Evolutionary conservation across 2,329 filamentous ascomycete species (phyloP).

Genomic region (Cladosporium colombiae): DNA sequence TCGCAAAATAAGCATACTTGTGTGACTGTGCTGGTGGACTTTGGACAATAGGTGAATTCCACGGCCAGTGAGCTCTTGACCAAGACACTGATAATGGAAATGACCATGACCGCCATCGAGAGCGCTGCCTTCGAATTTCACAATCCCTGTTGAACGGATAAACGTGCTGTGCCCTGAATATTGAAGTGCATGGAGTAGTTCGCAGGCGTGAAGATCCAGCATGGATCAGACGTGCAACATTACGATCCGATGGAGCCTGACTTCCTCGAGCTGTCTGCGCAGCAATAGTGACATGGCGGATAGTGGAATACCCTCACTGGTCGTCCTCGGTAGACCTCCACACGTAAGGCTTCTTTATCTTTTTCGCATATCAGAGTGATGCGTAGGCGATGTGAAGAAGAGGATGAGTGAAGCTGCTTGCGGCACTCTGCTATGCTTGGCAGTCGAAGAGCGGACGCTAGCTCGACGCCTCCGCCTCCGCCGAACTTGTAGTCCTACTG

Average conservation of each 20-base stretch:
- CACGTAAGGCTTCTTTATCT: background rate
- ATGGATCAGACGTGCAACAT: background rate
- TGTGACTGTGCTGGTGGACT: background rate
- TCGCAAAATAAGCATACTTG: background rate
- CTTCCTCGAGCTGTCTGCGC: background rate
- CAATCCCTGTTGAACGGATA: background rate
- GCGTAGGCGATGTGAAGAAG: background rate
- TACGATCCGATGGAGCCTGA: background rate
- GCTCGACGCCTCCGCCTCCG: background rate
- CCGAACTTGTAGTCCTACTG: conserved; percentile 5
- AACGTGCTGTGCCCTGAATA: background rate
- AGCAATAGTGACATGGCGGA: background rate
- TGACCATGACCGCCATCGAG: background rate
- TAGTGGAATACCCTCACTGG: background rate
- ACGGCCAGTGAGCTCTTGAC: background rate
- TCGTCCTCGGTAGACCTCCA: background rate
- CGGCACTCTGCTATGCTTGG: conserved; percentile 7
- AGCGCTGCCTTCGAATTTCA: background rate
- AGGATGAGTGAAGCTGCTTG: background rate
- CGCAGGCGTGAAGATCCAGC: background rate
- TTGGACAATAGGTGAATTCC: background rate
- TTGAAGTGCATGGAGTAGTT: background rate
- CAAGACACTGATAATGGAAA: background rate
- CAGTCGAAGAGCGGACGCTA: background rate
- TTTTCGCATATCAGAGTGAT: background rate